These are phyloP conservation scores for Corylus americana DNA, from an alignment of 306 rosid species.

Conservation along the genomic window DNA sequence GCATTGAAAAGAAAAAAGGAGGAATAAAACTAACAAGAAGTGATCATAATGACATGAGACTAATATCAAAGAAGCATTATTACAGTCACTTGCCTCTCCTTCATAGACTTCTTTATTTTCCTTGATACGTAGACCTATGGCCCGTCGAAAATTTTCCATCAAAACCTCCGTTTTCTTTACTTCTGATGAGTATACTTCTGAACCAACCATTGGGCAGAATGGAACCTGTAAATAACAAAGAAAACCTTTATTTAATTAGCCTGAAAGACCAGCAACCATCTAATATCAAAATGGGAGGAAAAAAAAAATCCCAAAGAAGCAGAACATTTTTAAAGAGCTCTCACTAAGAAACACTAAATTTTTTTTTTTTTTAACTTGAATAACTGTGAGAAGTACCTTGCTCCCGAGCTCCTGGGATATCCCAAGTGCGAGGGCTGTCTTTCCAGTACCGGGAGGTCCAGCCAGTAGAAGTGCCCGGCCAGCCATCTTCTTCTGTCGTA, in stretches of 20 bases:
- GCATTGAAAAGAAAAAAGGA: slow-evolving; percentile 15
- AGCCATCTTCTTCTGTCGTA: slow-evolving; percentile 96
- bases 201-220: slow-evolving; percentile 98
- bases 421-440: slow-evolving; percentile 96
- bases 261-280: neutral
- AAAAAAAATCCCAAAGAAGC: neutral
- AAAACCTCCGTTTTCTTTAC: slow-evolving; percentile 96
- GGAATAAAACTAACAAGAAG: neutral
- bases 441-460: slow-evolving; percentile 98
- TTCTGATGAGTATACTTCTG: slow-evolving; percentile 93
- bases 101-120: slow-evolving; percentile 96
- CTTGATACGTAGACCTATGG: slow-evolving; percentile 92
- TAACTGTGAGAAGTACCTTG: slow-evolving; percentile 56
- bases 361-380: neutral
- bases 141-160: slow-evolving; percentile 89
- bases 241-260: slow-evolving; percentile 2
- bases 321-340: neutral
- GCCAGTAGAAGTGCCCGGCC: slow-evolving; percentile 94
- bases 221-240: slow-evolving; percentile 58
- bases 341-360: neutral
- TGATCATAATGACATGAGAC: slow-evolving; percentile 13
- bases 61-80: neutral
- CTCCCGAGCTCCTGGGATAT: slow-evolving; percentile 95
- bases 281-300: neutral
- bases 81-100: slow-evolving; percentile 75